Evolutionary conservation across 768 basidiomycete genomes (phyloP).

Genomic region (Hemileccinum impolitum): DNA sequence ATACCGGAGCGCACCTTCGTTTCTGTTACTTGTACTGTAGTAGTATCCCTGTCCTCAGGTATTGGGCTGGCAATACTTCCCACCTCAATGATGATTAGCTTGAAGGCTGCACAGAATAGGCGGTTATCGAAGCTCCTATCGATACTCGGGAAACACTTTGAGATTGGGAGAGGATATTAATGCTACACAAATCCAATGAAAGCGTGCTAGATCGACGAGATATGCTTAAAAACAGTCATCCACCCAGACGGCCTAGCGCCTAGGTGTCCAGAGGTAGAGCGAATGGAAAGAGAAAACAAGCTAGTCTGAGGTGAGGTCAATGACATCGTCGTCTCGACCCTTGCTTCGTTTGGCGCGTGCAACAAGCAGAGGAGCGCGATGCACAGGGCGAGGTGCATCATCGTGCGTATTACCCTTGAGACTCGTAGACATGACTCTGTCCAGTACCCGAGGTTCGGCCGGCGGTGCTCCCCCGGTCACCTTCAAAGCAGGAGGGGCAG

Average conservation of each 20-base stretch:
- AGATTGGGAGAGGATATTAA: no score
- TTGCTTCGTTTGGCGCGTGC: slow-evolving; percentile 18
- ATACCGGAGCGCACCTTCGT: background rate
- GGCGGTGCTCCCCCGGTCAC: background rate
- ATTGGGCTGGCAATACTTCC: no score
- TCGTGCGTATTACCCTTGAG: background rate
- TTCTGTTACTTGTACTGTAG: slow-evolving; percentile 11
- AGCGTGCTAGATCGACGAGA: no score
- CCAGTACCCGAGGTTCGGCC: background rate
- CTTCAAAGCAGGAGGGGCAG: background rate
- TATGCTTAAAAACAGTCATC: background rate
- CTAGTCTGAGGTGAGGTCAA: slow-evolving; percentile 40
- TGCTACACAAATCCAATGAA: no score
- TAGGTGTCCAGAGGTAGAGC: no score
- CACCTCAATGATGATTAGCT: no score
- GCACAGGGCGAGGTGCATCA: background rate
- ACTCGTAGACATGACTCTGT: background rate
- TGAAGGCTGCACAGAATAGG: no score
- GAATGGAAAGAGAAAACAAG: no score
- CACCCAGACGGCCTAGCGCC: background rate
- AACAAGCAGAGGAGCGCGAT: slow-evolving; percentile 18
- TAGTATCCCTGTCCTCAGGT: background rate
- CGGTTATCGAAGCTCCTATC: no score
- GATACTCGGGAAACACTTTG: no score
- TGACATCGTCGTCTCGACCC: slow-evolving; percentile 28